Evolutionary conservation across 257 asterid genomes (phyloP).

Genomic region (Avicennia marina): DNA sequence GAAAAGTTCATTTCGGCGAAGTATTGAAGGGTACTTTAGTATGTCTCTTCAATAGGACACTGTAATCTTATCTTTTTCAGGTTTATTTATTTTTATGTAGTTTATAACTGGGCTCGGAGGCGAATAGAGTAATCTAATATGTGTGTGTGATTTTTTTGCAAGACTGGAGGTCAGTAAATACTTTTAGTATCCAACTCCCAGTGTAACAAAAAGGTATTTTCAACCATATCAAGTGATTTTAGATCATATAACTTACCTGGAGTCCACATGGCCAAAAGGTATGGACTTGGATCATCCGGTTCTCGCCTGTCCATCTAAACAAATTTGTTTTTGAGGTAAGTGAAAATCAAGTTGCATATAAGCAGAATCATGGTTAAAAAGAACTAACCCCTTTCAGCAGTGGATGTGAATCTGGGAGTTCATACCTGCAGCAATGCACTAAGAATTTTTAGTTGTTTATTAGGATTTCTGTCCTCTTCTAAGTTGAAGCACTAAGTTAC

Average conservation of each 20-base stretch:
- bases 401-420: conserved; percentile 83
- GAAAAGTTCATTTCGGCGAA: background rate
- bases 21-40: background rate
- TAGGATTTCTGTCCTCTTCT: background rate
- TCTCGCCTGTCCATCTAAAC: conserved; percentile 85
- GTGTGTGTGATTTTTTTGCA: background rate
- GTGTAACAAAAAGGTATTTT: conserved; percentile 4
- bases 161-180: background rate
- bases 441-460: conserved; percentile 6
- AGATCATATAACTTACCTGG: conserved; percentile 55
- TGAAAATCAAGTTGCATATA: conserved; percentile 16
- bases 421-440: conserved; percentile 55
- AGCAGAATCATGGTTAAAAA: conserved; percentile 16
- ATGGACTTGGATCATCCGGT: conserved; percentile 93
- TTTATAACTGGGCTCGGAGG: background rate
- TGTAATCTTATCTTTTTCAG: conserved; percentile 1
- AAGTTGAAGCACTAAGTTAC: background rate
- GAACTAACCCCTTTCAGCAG: conserved; percentile 63
- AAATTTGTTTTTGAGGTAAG: conserved; percentile 25
- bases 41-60: background rate
- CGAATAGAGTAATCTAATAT: too few relatives aligned
- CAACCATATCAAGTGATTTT: conserved; percentile 11
- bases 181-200: background rate
- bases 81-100: background rate
- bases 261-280: conserved; percentile 96